A percentile compares a stretch with the other conserved stretches of the same genome.
Evolutionary conservation across 768 basidiomycete species (phyloP).

Genomic region (Clathrus columnatus): DNA sequence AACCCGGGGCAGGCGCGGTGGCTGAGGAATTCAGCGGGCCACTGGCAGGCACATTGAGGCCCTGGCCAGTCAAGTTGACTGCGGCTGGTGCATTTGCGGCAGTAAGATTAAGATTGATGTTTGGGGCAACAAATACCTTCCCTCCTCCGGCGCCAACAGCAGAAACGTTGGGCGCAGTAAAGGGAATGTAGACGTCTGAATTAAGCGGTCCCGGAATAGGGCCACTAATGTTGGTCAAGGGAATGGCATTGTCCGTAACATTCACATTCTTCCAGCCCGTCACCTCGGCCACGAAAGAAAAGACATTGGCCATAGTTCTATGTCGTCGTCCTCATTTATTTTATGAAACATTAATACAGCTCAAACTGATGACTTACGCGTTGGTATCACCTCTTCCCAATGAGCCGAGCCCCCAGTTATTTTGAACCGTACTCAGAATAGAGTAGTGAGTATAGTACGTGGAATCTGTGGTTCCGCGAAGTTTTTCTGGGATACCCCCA

Average conservation of each 20-base stretch:
- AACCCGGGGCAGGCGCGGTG: not conserved
- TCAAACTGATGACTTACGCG: conserved; percentile 1
- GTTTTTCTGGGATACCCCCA: conserved; percentile 6
- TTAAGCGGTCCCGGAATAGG: conserved; percentile 16
- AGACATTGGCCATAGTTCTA: conserved; percentile 16
- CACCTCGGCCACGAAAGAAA: conserved; percentile 13
- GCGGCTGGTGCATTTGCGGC: conserved; percentile 27
- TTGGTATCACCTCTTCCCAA: conserved; percentile 17
- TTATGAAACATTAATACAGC: not conserved
- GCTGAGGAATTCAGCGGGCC: not conserved
- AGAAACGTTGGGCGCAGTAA: conserved; percentile 13
- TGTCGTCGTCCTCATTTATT: conserved; percentile 4
- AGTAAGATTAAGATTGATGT: conserved; percentile 22
- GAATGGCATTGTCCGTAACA: conserved; percentile 12
- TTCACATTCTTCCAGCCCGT: conserved; percentile 13
- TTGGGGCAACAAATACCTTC: conserved; percentile 10
- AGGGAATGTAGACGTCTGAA: conserved; percentile 9
- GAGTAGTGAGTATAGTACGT: conserved; percentile 21
- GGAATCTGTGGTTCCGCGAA: conserved; percentile 14
- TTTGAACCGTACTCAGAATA: conserved; percentile 17
- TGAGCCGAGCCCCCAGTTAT: conserved; percentile 20
- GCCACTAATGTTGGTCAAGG: conserved; percentile 19
- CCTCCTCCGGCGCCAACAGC: conserved; percentile 18
- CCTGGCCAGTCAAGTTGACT: conserved; percentile 30
- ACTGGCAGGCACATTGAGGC: not conserved